Conservation (phyloP, 129 eudicot genomes). For the Flaveria ramosissima region DNA sequence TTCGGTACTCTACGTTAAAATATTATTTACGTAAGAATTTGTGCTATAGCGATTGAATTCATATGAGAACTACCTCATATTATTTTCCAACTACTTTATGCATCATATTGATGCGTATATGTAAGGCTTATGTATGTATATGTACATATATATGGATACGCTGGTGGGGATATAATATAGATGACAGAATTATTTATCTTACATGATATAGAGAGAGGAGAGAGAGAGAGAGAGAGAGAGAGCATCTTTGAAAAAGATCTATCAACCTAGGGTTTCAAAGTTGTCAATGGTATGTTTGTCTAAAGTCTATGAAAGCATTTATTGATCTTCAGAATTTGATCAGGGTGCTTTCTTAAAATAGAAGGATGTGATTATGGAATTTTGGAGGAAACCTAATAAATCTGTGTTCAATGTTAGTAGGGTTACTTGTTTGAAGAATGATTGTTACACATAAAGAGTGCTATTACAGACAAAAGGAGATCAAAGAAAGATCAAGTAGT, state of each 20-base stretch:
- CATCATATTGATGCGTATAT: conserved; percentile 35
- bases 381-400: conserved; percentile 26
- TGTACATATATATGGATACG: conserved; percentile 29
- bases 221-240: conserved; percentile 37
- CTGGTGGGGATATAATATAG: conserved; percentile 24
- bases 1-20: conserved; percentile 31
- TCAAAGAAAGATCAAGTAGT: background rate
- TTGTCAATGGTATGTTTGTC: conserved; percentile 33
- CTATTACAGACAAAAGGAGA: background rate
- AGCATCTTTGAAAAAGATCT: conserved; percentile 44
- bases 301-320: conserved; percentile 28
- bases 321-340: conserved; percentile 27
- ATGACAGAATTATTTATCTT: conserved; percentile 38
- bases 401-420: conserved; percentile 25
- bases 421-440: conserved; percentile 21
- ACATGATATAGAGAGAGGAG: conserved; percentile 39
- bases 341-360: conserved; percentile 22
- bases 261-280: conserved; percentile 58
- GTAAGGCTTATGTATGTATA: conserved; percentile 31
- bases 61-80: conserved; percentile 31
- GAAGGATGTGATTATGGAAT: conserved; percentile 28
- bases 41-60: conserved; percentile 46
- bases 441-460: conserved; percentile 17
- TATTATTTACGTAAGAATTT: conserved; percentile 28
- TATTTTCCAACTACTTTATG: background rate